Conservation (phyloP, 192 early-diverging fungal genomes). For the Gaertneriomyces semiglobifer region DNA sequence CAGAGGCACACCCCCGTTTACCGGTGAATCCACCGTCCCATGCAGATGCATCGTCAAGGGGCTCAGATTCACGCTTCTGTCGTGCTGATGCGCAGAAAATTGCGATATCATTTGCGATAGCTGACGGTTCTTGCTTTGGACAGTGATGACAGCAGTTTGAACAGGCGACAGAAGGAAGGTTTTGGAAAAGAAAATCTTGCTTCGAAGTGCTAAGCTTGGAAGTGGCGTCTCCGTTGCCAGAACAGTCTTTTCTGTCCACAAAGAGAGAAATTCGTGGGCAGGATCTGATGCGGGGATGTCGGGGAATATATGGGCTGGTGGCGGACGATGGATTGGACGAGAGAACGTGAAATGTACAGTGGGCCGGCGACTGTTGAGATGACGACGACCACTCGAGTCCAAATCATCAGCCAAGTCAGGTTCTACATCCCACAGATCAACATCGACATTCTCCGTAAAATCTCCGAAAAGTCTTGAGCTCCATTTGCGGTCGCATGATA, state of each 20-base stretch:
- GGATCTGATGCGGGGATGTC: constrained; percentile 40
- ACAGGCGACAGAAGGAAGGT: constrained; percentile 67
- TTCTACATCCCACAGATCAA: constrained; percentile 30
- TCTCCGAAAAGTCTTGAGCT: constrained; percentile 28
- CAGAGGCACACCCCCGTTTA: constrained; percentile 78
- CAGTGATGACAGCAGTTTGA: constrained; percentile 69
- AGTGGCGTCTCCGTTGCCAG: constrained; percentile 63
- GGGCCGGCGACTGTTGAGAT: too few species aligned
- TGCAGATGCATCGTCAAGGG: constrained; percentile 79
- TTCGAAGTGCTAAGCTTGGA: constrained; percentile 59
- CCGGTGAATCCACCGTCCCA: constrained; percentile 78
- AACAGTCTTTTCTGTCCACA: constrained; percentile 75
- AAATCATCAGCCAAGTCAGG: constrained; percentile 33
- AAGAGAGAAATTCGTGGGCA: constrained; percentile 63
- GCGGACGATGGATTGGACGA: constrained; percentile 53
- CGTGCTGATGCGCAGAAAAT: constrained; percentile 38
- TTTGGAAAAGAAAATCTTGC: constrained; percentile 50
- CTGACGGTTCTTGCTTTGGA: constrained; percentile 67
- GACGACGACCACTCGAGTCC: too few species aligned
- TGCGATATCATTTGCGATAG: constrained; percentile 50
- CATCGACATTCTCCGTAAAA: constrained; percentile 7
- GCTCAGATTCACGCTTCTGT: constrained; percentile 48
- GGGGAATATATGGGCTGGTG: background rate
- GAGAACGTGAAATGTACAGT: constrained; percentile 64
- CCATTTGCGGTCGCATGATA: too few species aligned